phyloP scores from a whole-genome alignment of 2,329 filamentous ascomycete genomes.

The Cercospora sojina region DNA sequence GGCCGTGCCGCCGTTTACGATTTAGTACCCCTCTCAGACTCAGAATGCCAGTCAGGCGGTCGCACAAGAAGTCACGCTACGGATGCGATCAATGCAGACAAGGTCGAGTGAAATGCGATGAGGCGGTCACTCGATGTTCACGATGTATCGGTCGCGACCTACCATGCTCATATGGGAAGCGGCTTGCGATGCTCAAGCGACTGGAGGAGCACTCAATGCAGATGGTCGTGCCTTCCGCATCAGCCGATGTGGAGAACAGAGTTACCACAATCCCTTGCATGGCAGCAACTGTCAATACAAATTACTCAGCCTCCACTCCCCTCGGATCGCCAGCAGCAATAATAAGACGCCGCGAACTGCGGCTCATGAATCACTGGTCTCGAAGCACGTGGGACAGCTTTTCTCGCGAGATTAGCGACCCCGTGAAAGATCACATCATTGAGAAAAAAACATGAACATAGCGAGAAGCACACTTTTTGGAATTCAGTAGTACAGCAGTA shows the following conservation, averaged over 20 bases:
- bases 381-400: not conserved
- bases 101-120: not conserved
- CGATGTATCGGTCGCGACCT: not conserved
- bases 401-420: not conserved
- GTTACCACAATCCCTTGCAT: not conserved
- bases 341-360: not conserved
- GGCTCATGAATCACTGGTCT: not conserved
- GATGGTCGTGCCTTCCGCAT: not conserved
- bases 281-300: not conserved
- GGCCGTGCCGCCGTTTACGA: not conserved
- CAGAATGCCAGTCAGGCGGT: not conserved
- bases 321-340: not conserved
- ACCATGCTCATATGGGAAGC: not conserved
- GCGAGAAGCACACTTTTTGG: too few species aligned
- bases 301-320: not conserved
- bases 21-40: not conserved
- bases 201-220: not conserved
- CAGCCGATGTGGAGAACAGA: not conserved
- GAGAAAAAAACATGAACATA: too few species aligned
- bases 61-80: not conserved
- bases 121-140: not conserved
- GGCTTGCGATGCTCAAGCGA: not conserved
- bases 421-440: not conserved
- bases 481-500: too few species aligned
- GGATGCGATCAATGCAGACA: not conserved